Conservation (phyloP, 805 yeast species). For the Candida fluviatilis region DNA sequence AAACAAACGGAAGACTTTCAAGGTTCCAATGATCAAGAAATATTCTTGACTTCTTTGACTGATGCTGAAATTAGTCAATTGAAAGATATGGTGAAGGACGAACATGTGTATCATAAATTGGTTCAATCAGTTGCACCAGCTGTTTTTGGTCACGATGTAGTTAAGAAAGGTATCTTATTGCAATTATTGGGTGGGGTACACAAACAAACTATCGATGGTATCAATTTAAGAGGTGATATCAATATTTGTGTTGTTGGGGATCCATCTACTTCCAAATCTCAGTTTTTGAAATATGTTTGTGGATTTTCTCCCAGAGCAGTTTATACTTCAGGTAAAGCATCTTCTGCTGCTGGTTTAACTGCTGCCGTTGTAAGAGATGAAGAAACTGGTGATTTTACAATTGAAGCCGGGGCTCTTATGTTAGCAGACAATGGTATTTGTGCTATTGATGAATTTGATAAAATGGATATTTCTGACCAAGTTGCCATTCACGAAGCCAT, state of each 20-base stretch:
- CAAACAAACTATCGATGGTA: constrained; percentile 89
- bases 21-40: constrained; percentile 73
- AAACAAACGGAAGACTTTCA: constrained; percentile 24
- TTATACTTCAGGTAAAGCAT: constrained; percentile 96
- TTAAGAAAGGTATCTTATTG: constrained; percentile 84
- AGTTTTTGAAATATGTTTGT: constrained; percentile 88
- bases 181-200: constrained; percentile 96
- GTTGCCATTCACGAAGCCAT: constrained; percentile 96
- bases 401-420: constrained; percentile 97
- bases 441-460: constrained; percentile 98
- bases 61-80: constrained; percentile 81
- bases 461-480: constrained; percentile 91
- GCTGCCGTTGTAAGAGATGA: constrained; percentile 98
- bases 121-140: constrained; percentile 93
- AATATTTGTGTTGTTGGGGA: constrained; percentile 96
- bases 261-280: constrained; percentile 96
- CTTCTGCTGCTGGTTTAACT: constrained; percentile 97
- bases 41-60: constrained; percentile 70
- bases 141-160: constrained; percentile 91
- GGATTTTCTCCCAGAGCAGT: constrained; percentile 91
- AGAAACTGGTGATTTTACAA: constrained; percentile 94
- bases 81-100: constrained; percentile 86
- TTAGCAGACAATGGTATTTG: constrained; percentile 97
- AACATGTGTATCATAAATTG: constrained; percentile 75
- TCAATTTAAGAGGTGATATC: constrained; percentile 92